Percentiles rank a stretch among this genome's conserved stretches.
These are phyloP conservation scores for Russula lepida DNA, from an alignment of 768 basidiomycete species.

Conservation along the genomic window DNA sequence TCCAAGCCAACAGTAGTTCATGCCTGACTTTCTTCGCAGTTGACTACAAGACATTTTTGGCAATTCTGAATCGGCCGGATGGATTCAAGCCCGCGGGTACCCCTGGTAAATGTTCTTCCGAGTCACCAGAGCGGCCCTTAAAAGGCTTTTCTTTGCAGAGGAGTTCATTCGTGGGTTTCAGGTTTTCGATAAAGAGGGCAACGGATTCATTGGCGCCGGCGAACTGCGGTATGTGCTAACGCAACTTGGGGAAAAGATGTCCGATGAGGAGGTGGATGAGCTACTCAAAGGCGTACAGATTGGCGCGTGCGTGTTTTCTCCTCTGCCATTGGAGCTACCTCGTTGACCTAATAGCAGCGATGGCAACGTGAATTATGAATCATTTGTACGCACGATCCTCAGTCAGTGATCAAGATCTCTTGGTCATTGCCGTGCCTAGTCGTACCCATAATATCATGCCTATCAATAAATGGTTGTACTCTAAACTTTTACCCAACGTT, in stretches of 20 bases:
- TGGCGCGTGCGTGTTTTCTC: constrained; percentile 51
- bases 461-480: constrained; percentile 4
- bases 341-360: constrained; percentile 45
- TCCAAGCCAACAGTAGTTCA: not conserved
- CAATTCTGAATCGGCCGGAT: constrained; percentile 88
- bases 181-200: constrained; percentile 95
- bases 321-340: not conserved
- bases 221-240: constrained; percentile 79
- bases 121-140: not conserved
- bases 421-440: not conserved
- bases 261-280: constrained; percentile 96
- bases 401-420: constrained; percentile 50
- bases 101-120: constrained; percentile 53
- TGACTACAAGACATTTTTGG: constrained; percentile 85
- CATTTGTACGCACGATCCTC: constrained; percentile 90
- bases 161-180: constrained; percentile 99
- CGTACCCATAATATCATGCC: constrained; percentile 1
- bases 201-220: constrained; percentile 85
- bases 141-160: constrained; percentile 41
- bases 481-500: not conserved
- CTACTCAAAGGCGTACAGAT: constrained; percentile 93
- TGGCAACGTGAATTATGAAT: constrained; percentile 96
- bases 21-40: constrained; percentile 39
- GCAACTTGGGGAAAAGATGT: constrained; percentile 97
- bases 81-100: constrained; percentile 97